phyloP scores from a whole-genome alignment of 345 rosid genomes.

The Lagerstroemia speciosa region DNA sequence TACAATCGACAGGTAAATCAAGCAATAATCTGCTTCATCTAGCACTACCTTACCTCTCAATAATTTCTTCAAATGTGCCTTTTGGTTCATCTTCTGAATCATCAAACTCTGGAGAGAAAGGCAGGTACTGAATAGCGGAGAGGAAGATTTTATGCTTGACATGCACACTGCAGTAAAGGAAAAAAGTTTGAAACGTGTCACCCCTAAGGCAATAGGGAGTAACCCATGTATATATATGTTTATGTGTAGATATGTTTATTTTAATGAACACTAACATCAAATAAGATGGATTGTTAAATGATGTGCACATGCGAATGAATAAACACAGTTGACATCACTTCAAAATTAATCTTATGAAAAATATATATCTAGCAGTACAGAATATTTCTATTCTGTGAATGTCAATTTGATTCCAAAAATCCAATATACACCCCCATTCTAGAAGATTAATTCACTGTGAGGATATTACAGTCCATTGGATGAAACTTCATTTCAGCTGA shows the following conservation, averaged over 20 bases:
- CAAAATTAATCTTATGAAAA: background rate
- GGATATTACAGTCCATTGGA: background rate
- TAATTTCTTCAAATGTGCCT: constrained; percentile 94
- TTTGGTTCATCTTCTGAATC: constrained; percentile 39
- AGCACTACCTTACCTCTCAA: constrained; percentile 57
- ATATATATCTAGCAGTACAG: background rate
- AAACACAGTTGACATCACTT: background rate
- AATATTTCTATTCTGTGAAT: background rate
- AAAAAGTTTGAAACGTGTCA: constrained; percentile 8
- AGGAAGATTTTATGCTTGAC: constrained; percentile 85
- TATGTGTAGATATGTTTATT: background rate
- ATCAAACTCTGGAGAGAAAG: constrained; percentile 40
- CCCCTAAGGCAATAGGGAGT: background rate
- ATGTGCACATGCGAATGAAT: background rate
- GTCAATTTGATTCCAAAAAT: background rate
- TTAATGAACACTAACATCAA: background rate
- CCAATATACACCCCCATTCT: background rate
- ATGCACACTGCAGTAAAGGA: constrained; percentile 49
- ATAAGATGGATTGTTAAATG: background rate
- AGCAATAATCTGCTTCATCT: constrained; percentile 6
- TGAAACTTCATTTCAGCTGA: background rate
- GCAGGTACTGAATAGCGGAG: constrained; percentile 83
- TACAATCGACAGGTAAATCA: constrained; percentile 4
- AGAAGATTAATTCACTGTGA: background rate
- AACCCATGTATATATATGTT: background rate